Base-by-base conservation (phyloP, 2,329 filamentous ascomycete species). In the Epichloe amarillans region DNA sequence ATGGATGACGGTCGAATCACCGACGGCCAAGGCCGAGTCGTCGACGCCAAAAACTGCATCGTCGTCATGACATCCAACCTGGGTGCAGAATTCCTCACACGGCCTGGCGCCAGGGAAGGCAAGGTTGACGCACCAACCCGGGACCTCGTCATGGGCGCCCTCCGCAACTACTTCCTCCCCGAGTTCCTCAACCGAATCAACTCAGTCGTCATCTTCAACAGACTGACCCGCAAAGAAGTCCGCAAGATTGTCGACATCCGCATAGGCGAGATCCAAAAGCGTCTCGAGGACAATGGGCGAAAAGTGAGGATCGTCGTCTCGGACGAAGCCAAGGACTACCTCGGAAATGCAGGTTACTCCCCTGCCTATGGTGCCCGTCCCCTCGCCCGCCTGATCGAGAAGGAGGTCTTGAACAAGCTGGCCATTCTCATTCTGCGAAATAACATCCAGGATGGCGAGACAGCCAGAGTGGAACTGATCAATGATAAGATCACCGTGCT, bases 1-100 rank as follows among this genome's bases (percentile, higher is more conserved):
- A 97, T 98, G 89, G 93, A 98, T 62, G 93, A 98, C 63, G 93
- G 93, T 33, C 89, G 93, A 61, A 97, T 98, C 68, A 98, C 93
- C 14, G 93, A 98, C 64, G 93, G 93, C 46, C 94, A 97, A 79
- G 93, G 93, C 64, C 83, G 93, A 66, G 77, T 96, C 47, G 83
- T 98, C 50, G 93, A 98, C 61, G 93, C 91, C 54, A 88, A 84
- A 71, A 98, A 98, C 76, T 97, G 91, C 66, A 97, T 98, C 59
- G 91, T 98, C 42, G 93, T 98, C 69, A 95, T 98, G 89, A 98
- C 93, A 0, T 96, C 89, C 62, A 98, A 98, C 72, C 69, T 98
- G 54, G 93, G 93, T 57, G 93, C 93, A 35, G 93, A 97, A 66
- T 95, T 84, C 66, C 84, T 98, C n/a, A 73, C 86, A 39, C 84